Base-by-base conservation (phyloP, 768 basidiomycete species). In the Chlorophyllum brunneum region DNA sequence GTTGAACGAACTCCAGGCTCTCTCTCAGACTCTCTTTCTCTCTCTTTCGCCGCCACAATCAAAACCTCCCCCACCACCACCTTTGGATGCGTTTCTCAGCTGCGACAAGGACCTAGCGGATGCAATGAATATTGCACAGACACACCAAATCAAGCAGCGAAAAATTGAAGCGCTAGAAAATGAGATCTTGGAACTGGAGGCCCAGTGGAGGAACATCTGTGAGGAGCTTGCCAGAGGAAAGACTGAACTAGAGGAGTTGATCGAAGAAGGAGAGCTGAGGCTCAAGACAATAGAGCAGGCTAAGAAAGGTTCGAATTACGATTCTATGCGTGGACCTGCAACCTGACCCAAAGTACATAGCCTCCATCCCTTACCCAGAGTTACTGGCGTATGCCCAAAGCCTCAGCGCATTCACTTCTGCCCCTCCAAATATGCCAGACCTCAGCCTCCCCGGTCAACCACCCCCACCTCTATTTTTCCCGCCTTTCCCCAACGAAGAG, bases 401-500 rank as follows among this genome's bases (percentile, higher is more conserved):
- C 56, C 75, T 93, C 48, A 87, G 88, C 56, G 81, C 87, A 11
- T 93, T 92, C 67, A 91, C 91, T 4, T 91, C 91, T 29, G 91
- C 90, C 8, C 91, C 91, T 6, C 91, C 91, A 8, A 90, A 89
- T 61, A 86, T 91, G 82, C 88, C 88, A 18, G 88, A 89, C 60
- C 76, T 83, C 41, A 73, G 74, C 22, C 68, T 81, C 4, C 83
- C 86, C 0, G 86, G 85, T 7, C 88, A 86, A 59, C 83, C 83
- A 9, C 86, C 86, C 0, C 83, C 85, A 15, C 87, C 86, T 15
- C 63, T 89, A 36, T 92, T 93, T 76, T 91, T 92, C 70, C 90
- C 90, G 31, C 92, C 92, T 9, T 93, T 92, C 66, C 91, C 91
- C 0, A 92, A 91, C 62, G 90, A 92, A 69, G 91, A 92, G 65